Base-by-base conservation (phyloP, 352 stramenopile species). In the Globisporangium megalacanthum region DNA sequence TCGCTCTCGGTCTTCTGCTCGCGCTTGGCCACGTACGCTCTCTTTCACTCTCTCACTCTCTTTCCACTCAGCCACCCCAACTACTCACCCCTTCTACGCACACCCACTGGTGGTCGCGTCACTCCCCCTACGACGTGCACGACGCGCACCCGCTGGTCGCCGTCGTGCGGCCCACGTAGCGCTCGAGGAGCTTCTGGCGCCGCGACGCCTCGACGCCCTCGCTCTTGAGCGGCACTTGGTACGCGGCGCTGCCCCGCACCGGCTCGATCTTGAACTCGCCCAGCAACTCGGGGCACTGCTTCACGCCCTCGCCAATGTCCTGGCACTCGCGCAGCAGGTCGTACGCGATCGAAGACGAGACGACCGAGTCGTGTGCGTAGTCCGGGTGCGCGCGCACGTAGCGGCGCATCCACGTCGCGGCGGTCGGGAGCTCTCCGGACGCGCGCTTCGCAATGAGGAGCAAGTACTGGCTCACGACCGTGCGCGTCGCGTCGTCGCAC, bases 391-490 rank as follows among this genome's bases (percentile, higher is more conserved):
- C 79, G 42, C 77, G 69, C 25, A 99, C 93, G 72, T 98, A 99
- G 53, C 96, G 90, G 53, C 97, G 82, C 69, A 99, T 98, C 94
- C 94, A 99, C 15, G 92, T 97, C 25, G 97, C 97, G 25, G 96
- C 88, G 20, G 97, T 99, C 4, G 97, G 72, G n/a, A 99, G 73
- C 66, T 98, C 90, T 35, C 97, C 97, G 33, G 84, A 98, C 6
- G 96, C 87, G 52, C 96, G 86, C 68, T 98, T 97, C 57, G 86
- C 77, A 60, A 99, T 98, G 31, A 99, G 83, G 47, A 84, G 83
- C 71, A 95, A 69, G 65, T 95, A 95, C 42, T 77, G 74, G 44
- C 73, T 61, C 36, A 94, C 73, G 33, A 91, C 61, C 35, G 76
- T 74, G 33, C 83, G 75, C 29, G 93, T 98, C 25, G 88, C 76